Evolutionary conservation across 306 rosid genomes (phyloP), one percentile per base, ranked within the genome.

Genomic region (Corylus avellana): DNA sequence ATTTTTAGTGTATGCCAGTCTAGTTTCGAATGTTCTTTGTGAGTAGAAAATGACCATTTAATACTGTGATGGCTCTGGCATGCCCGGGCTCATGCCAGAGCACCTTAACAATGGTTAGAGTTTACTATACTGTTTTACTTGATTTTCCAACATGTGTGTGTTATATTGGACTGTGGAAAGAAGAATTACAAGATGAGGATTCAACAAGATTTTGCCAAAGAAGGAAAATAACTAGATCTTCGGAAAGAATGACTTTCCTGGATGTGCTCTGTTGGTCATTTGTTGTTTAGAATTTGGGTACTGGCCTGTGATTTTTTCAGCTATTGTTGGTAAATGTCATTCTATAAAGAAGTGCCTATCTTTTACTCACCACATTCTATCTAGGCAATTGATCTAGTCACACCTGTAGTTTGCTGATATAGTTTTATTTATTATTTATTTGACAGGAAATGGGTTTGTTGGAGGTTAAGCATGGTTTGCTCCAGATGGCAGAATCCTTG

Each of bases 401-500:
- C 57, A 20, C 73, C 1, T 53, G n/a, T 74, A 35, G 58, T 27
- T 37, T 35, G 47, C 69, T 81, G 39, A 71, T 22, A 76, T 18
- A 59, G 66, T 12, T 27, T 53, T 53, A 12, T 12, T 53, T 53
- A 27, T 61, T 3, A 29, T 27, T 68, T 80, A 16, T 71, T 79
- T 82, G 74, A 79, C 87, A 95, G 99, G 90, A 93, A 79, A 91
- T 95, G 98, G 89, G 98, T 46, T 62, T 95, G 67, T 90, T 95
- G 89, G 99, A 95, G 91, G 90, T 95, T 77, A 95, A 95, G 81
- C 99, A 95, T 82, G 98, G 99, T 73, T 90, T 95, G 87, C 97
- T 95, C 77, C 99, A 95, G 86, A 77, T 93, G 27, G 97, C 97
- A 20, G 99, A 95, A 81, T 85, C 99, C 25, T 87, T 95, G 86